Evolutionary conservation across 2,329 filamentous ascomycete genomes (phyloP).

Genomic region (Fusarium sp.): DNA sequence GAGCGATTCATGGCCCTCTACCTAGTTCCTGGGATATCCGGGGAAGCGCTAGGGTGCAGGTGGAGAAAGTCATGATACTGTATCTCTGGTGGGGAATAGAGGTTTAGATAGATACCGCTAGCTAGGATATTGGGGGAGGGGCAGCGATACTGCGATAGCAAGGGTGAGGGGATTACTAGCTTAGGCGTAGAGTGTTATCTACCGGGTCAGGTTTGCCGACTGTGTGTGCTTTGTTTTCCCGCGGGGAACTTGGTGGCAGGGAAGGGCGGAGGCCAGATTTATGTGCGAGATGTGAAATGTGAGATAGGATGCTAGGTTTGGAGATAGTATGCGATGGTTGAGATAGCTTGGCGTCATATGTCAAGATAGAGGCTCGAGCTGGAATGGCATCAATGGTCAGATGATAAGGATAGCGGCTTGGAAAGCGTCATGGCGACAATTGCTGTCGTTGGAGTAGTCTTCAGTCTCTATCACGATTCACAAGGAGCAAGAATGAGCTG

Average conservation of each 20-base stretch:
- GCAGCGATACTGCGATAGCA: slow-evolving; percentile 18
- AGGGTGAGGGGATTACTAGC: slow-evolving; percentile 14
- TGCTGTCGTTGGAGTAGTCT: background rate
- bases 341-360: slow-evolving; percentile 21
- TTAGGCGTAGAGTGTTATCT: slow-evolving; percentile 19
- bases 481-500: background rate
- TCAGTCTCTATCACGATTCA: too few species aligned
- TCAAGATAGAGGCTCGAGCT: slow-evolving; percentile 7
- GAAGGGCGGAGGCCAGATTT: slow-evolving; percentile 29
- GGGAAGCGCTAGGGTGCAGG: slow-evolving; percentile 35
- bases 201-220: slow-evolving; percentile 7
- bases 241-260: slow-evolving; percentile 25
- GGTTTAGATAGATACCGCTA: slow-evolving; percentile 42
- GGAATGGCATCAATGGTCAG: background rate
- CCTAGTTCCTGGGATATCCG: slow-evolving; percentile 26
- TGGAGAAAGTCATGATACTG: slow-evolving; percentile 12
- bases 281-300: slow-evolving; percentile 26
- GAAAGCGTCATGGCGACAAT: slow-evolving; percentile 5
- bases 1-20: slow-evolving; percentile 30
- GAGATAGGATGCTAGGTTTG: slow-evolving; percentile 36
- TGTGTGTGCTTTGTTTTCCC: slow-evolving; percentile 15
- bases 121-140: slow-evolving; percentile 1
- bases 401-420: slow-evolving; percentile 11
- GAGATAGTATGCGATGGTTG: slow-evolving; percentile 12
- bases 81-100: slow-evolving; percentile 5